phyloP scores from a whole-genome alignment of 306 rosid species.

The Vicia villosa region DNA sequence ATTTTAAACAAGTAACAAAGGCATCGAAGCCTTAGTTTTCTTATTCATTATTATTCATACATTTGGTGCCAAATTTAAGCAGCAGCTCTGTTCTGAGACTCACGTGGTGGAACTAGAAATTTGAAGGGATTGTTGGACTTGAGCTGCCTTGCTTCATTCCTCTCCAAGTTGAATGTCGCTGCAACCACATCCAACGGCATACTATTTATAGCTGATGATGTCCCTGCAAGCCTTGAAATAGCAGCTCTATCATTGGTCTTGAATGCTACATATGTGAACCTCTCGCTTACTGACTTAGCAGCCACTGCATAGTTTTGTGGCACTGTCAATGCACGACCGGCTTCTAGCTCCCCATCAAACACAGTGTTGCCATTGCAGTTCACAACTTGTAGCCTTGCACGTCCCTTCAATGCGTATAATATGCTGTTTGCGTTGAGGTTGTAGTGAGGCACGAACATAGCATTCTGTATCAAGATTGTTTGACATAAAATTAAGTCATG shows the following conservation, averaged over 20 bases:
- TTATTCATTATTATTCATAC: constrained; percentile 12
- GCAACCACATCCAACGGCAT: constrained; percentile 54
- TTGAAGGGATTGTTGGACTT: constrained; percentile 47
- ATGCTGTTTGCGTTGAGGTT: constrained; percentile 57
- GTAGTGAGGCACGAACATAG: constrained; percentile 61
- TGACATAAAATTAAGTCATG: not conserved
- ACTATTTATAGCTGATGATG: constrained; percentile 29
- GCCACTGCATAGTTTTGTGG: constrained; percentile 68
- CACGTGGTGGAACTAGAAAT: constrained; percentile 38
- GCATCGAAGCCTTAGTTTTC: constrained; percentile 33
- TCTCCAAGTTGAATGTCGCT: constrained; percentile 34
- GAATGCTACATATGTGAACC: constrained; percentile 56
- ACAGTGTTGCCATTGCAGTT: constrained; percentile 54
- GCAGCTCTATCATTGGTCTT: constrained; percentile 53
- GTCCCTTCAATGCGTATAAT: constrained; percentile 47
- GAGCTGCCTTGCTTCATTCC: constrained; percentile 44
- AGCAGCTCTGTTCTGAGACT: constrained; percentile 5
- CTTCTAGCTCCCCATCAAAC: constrained; percentile 43
- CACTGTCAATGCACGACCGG: constrained; percentile 46
- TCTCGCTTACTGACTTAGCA: constrained; percentile 39
- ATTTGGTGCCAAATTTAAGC: constrained; percentile 9
- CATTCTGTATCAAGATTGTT: constrained; percentile 45
- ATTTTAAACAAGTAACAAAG: constrained; percentile 5
- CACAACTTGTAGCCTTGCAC: constrained; percentile 57
- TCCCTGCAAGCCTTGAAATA: constrained; percentile 50